Base-by-base conservation (phyloP, 2,329 filamentous ascomycete genomes). In the Alternaria sp. region DNA sequence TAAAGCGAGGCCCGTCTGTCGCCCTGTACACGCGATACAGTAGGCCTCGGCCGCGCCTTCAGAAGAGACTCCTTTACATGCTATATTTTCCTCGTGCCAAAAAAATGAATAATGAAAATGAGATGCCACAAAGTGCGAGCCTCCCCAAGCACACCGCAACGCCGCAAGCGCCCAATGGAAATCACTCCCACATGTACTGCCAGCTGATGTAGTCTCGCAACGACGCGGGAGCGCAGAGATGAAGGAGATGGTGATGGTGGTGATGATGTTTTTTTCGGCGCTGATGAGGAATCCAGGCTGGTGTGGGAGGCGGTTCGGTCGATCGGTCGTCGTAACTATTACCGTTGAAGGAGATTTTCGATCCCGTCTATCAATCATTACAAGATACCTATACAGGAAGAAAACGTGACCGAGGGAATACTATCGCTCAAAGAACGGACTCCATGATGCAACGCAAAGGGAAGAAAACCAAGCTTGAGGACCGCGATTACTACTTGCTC, bases 361-460 rank as follows among this genome's bases (percentile, higher is more conserved):
- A 70, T 73, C 70, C 74, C 74, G 70, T 77, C 75, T 77, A 77
- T 77, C 66, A 73, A 75, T 77, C 75, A 78, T 78, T 78, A 78
- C 74, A 78, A 78, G 70, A 68, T 78, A 76, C 73, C 75, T 77
- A 76, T 78, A 78, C 75, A 78, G 71, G 66, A 70, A 74, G 66
- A 68, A 71, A 74, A 74, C 67, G 66, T 72, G 70, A 65, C 67
- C 62, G 62, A 61, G 61, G 64, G 59, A 66, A 71, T 60, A 60
- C 53, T 66, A 59, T 72, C 73, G 74, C 73, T 76, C 71, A 71
- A 71, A 68, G 64, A 70, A 75, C 69, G 59, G 70, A 76, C 74
- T 71, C 75, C 72, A 65, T 65, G 68, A 76, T 77, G 72, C 73
- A 74, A 71, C 68, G 65, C 62, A 70, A 72, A 70, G 62, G 50